Conservation (phyloP, 2,329 filamentous ascomycete species). For the Sarocladiaceae sp. region DNA sequence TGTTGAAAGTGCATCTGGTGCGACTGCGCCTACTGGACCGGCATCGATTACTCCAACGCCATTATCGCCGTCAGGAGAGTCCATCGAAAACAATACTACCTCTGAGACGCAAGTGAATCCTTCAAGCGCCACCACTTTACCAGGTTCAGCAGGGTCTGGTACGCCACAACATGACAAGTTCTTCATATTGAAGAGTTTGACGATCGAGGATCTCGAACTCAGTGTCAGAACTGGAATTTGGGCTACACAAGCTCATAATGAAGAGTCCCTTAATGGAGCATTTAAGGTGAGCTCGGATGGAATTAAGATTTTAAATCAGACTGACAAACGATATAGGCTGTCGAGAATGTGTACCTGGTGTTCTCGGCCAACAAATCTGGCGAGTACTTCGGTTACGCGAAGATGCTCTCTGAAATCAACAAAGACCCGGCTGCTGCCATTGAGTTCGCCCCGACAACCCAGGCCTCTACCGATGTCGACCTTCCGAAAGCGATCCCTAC, state of each 20-base stretch:
- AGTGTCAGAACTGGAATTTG: slow-evolving; percentile 86
- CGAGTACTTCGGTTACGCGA: slow-evolving; percentile 92
- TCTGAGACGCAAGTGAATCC: slow-evolving; percentile 5
- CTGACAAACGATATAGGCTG: slow-evolving; percentile 45
- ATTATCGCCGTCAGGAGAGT: background rate
- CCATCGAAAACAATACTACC: slow-evolving; percentile 12
- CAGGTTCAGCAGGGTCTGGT: background rate
- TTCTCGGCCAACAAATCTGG: slow-evolving; percentile 98
- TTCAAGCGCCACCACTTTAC: background rate
- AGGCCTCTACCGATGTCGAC: slow-evolving; percentile 56
- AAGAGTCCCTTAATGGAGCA: slow-evolving; percentile 75
- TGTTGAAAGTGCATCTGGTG: slow-evolving; percentile 39
- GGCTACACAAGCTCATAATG: slow-evolving; percentile 94
- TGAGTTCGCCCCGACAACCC: slow-evolving; percentile 63
- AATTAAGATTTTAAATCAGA: background rate
- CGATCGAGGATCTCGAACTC: slow-evolving; percentile 81
- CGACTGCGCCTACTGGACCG: slow-evolving; percentile 52
- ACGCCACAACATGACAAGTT: slow-evolving; percentile 61
- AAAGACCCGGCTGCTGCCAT: slow-evolving; percentile 68
- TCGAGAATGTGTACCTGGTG: slow-evolving; percentile 83
- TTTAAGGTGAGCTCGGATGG: slow-evolving; percentile 58
- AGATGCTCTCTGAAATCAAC: slow-evolving; percentile 81
- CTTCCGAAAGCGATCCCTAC: slow-evolving; percentile 77
- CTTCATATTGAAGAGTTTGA: slow-evolving; percentile 91
- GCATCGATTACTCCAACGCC: background rate